Conservation (phyloP, 306 rosid genomes). For the Quercus variabilis region DNA sequence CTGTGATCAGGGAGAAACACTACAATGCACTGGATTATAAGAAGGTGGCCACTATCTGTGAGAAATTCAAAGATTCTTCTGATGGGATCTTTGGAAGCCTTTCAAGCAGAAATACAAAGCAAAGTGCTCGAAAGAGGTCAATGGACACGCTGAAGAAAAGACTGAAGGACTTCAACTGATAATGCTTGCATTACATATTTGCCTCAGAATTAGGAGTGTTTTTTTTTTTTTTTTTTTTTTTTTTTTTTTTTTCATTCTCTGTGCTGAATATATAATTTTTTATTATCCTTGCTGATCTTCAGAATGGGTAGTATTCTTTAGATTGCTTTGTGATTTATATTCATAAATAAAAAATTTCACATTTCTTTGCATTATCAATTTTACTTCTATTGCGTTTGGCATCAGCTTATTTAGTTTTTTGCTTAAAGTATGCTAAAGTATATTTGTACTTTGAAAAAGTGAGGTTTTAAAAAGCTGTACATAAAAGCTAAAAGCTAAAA, state of each 20-base stretch:
- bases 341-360: not conserved
- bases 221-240: not conserved
- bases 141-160: slow-evolving; percentile 82
- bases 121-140: slow-evolving; percentile 81
- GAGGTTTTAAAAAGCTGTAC: too few relatives aligned
- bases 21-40: slow-evolving; percentile 78
- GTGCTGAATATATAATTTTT: not conserved
- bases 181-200: slow-evolving; percentile 14
- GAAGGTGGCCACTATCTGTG: slow-evolving; percentile 72
- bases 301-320: slow-evolving; percentile 9
- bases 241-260: not conserved
- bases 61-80: slow-evolving; percentile 77
- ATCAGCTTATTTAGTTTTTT: too few relatives aligned
- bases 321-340: slow-evolving; percentile 3
- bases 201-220: slow-evolving; percentile 32
- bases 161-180: slow-evolving; percentile 80
- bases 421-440: too few relatives aligned
- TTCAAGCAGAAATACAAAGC: slow-evolving; percentile 67
- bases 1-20: slow-evolving; percentile 83
- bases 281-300: slow-evolving; percentile 5
- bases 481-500: too few relatives aligned
- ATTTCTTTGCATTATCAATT: not conserved
- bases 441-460: too few relatives aligned
- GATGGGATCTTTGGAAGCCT: slow-evolving; percentile 91
- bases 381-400: too few relatives aligned